Evolutionary conservation across 1,284 basidiomycete genomes (phyloP).

Genomic region (Marasmius sp.): DNA sequence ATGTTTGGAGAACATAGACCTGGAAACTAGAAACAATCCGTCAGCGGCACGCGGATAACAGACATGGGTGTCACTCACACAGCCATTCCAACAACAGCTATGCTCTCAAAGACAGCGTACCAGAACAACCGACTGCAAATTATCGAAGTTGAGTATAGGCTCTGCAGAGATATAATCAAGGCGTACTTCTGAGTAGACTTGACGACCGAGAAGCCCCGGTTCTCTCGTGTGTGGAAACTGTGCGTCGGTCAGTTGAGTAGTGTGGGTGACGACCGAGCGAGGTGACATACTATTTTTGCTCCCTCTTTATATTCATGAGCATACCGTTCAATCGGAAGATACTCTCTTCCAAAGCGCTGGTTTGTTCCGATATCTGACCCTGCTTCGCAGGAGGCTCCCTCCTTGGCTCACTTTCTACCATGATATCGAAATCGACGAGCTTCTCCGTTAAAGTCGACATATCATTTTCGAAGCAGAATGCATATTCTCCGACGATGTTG

Average conservation of each 20-base stretch:
- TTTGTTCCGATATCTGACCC: constrained; percentile 87
- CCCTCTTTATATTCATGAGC: constrained; percentile 84
- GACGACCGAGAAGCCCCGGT: constrained; percentile 78
- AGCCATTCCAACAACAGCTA: constrained; percentile 81
- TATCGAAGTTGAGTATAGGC: constrained; percentile 12
- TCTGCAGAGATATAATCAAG: background rate
- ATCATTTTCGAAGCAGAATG: constrained; percentile 99
- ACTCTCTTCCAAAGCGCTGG: constrained; percentile 88
- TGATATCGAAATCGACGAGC: constrained; percentile 95
- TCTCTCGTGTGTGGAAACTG: constrained; percentile 82
- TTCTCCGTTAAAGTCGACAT: constrained; percentile 89
- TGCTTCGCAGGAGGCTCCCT: constrained; percentile 80
- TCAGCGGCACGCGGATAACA: constrained; percentile 9
- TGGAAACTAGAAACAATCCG: constrained; percentile 58
- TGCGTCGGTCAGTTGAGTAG: constrained; percentile 13
- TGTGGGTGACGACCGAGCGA: background rate
- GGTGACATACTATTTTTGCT: constrained; percentile 83
- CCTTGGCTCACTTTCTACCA: constrained; percentile 94
- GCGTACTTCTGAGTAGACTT: constrained; percentile 75
- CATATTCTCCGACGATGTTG: constrained; percentile 91
- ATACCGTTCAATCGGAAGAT: constrained; percentile 87
- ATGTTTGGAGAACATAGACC: constrained; percentile 89
- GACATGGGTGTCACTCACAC: constrained; percentile 47
- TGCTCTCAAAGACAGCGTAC: constrained; percentile 81
- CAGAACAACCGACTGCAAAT: constrained; percentile 78